These are phyloP conservation scores for Croton setiger DNA, from an alignment of 441 rosid species.

Conservation along the genomic window DNA sequence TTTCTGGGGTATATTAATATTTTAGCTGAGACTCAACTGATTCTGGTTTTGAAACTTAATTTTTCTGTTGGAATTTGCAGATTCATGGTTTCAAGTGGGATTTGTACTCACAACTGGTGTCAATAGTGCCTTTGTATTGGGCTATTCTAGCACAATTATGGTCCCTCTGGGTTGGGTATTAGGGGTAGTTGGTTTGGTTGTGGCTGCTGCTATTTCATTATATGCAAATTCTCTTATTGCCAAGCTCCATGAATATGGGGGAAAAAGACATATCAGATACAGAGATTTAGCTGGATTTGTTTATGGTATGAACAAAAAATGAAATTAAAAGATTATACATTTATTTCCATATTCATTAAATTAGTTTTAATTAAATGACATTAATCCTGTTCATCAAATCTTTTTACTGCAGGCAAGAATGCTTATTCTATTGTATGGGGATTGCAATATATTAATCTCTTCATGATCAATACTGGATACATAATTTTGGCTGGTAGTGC, in stretches of 20 bases:
- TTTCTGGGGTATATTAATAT: neutral
- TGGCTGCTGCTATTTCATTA: conserved; percentile 68
- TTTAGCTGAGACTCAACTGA: neutral
- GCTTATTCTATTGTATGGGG: conserved; percentile 81
- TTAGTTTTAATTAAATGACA: neutral
- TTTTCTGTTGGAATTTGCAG: conserved; percentile 35
- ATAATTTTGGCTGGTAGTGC: conserved; percentile 88
- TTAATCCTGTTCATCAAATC: conserved; percentile 3
- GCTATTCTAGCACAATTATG: conserved; percentile 86
- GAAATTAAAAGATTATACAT: neutral
- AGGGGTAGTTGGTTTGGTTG: conserved; percentile 68
- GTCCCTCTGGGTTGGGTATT: conserved; percentile 84
- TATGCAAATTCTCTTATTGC: conserved; percentile 80
- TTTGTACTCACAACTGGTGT: conserved; percentile 82
- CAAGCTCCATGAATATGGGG: conserved; percentile 85
- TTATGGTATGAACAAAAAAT: conserved; percentile 47
- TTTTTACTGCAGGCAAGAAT: conserved; percentile 51
- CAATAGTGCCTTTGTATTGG: conserved; percentile 90
- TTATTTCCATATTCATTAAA: neutral
- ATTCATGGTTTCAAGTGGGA: conserved; percentile 94
- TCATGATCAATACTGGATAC: conserved; percentile 90
- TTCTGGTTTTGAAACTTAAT: conserved; percentile 8
- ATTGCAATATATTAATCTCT: conserved; percentile 82
- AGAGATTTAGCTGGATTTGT: conserved; percentile 86
- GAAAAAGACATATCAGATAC: conserved; percentile 88